Base-by-base conservation (phyloP, 129 eudicot species). In the Mikania micrantha region DNA sequence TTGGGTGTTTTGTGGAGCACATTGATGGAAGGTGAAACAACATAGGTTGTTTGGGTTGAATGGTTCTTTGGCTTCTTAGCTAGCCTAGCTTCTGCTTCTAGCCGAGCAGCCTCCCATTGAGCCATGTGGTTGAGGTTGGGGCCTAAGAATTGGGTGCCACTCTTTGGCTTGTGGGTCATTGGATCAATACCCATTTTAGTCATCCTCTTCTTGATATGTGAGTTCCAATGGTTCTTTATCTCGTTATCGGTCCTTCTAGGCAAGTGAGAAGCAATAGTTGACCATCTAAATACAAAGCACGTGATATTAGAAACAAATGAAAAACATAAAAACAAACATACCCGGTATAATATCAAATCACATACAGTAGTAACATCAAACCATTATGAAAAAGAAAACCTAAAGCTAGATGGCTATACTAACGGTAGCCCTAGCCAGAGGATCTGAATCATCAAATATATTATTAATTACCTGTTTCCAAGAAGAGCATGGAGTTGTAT, bases 401-500 rank as follows among this genome's bases (percentile, higher is more conserved):
- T n/a, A n/a, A n/a, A n/a, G n/a, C n/a, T n/a, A n/a, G n/a, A n/a
- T n/a, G 1, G 7, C 22, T 52, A 52, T 3, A 52, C 9, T 52
- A 52, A 3, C 24, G 60, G 32, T 28, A 64, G 32, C 13, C 35
- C 9, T 28, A 3, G n/a, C n/a, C n/a, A n/a, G 8, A 21, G 13
- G 35, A 32, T 65, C 1, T 31, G 45, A 38, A 21, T 53, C 36
- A 39, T 40, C 1, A 2, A 56, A 44, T 57, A 7, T n/a, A n/a
- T n/a, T n/a, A n/a, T n/a, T n/a, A n/a, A n/a, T 12, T 69, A 87
- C 95, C 90, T 84, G 71, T 87, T 87, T 44, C 95, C 95, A 74
- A 87, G 82, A 67, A 87, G 87, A 47, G 95, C 95, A 60, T 87
- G 95, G 42, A 87, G 90, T 71, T 84, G 95, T 68, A 87, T 87